Percentiles rank a stretch among this genome's conserved stretches.
These are phyloP conservation scores for Trametes polyzona DNA, from an alignment of 1,284 basidiomycete genomes.

Conservation along the genomic window DNA sequence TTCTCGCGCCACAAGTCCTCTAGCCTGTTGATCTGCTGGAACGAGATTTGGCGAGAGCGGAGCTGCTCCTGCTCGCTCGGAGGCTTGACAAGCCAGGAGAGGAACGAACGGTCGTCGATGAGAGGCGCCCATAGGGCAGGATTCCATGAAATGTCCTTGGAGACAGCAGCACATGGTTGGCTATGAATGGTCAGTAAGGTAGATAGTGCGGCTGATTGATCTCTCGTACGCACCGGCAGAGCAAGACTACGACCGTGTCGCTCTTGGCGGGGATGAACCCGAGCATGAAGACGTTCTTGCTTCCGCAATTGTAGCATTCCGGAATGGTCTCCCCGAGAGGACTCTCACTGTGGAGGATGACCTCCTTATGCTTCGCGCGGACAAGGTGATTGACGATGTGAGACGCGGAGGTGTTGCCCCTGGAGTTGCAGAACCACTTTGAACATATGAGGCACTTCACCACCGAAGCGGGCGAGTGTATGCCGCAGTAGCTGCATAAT, in stretches of 20 bases:
- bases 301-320: slow-evolving; percentile 99
- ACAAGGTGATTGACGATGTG: slow-evolving; percentile 99
- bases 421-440: slow-evolving; percentile 99
- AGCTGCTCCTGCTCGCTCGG: slow-evolving; percentile 96
- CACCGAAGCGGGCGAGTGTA: slow-evolving; percentile 95
- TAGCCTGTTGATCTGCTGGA: slow-evolving; percentile 95
- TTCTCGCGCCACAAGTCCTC: slow-evolving; percentile 99
- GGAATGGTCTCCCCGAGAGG: slow-evolving; percentile 97
- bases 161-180: slow-evolving; percentile 97
- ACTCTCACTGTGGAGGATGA: slow-evolving; percentile 93
- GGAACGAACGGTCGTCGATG: slow-evolving; percentile 97
- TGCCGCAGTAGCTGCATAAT: slow-evolving; percentile 90
- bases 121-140: slow-evolving; percentile 97
- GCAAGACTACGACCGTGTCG: slow-evolving; percentile 97
- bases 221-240: slow-evolving; percentile 78
- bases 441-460: slow-evolving; percentile 96
- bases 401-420: slow-evolving; percentile 96
- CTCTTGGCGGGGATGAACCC: slow-evolving; percentile 99
- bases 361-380: slow-evolving; percentile 98
- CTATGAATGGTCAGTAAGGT: slow-evolving; percentile 43
- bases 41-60: slow-evolving; percentile 93
- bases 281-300: slow-evolving; percentile 99
- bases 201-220: not conserved
- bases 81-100: slow-evolving; percentile 98
- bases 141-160: slow-evolving; percentile 99